A percentile compares a stretch with the other conserved stretches of the same genome.
Evolutionary conservation across 1,284 basidiomycete genomes (phyloP).

Genomic region (Lentinula novae-zelandiae): DNA sequence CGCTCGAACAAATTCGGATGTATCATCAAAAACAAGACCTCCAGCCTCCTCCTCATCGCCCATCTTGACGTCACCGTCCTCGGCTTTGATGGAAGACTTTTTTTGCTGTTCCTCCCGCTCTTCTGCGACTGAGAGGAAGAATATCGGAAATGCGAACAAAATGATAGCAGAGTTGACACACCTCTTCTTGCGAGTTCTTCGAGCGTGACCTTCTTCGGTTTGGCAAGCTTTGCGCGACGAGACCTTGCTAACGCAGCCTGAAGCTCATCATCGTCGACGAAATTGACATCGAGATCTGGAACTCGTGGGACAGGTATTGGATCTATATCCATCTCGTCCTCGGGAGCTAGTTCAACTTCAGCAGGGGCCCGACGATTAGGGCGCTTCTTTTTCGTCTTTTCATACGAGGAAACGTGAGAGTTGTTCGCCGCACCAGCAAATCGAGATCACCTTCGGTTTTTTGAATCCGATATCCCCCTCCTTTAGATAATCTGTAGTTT

Average conservation of each 20-base stretch:
- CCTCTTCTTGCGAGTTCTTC: slow-evolving; percentile 82
- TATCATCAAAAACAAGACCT: slow-evolving; percentile 91
- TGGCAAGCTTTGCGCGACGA: slow-evolving; percentile 78
- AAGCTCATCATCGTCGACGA: slow-evolving; percentile 98
- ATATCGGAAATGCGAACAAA: slow-evolving; percentile 2
- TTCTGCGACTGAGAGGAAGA: slow-evolving; percentile 56
- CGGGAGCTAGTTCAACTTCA: slow-evolving; percentile 52
- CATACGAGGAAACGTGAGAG: background rate
- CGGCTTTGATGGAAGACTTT: slow-evolving; percentile 49
- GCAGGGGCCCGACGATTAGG: slow-evolving; percentile 66
- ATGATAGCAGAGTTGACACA: slow-evolving; percentile 24
- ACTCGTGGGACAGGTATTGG: slow-evolving; percentile 57
- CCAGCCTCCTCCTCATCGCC: slow-evolving; percentile 44
- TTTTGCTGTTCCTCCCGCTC: slow-evolving; percentile 54
- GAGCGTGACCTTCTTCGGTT: slow-evolving; percentile 74
- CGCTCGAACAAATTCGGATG: slow-evolving; percentile 93
- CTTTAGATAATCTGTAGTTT: slow-evolving; percentile 84
- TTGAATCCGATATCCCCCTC: slow-evolving; percentile 94
- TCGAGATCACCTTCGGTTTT: slow-evolving; percentile 71
- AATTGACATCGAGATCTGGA: slow-evolving; percentile 78
- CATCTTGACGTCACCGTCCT: slow-evolving; percentile 40
- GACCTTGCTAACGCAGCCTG: slow-evolving; percentile 89
- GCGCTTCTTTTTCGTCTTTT: slow-evolving; percentile 87
- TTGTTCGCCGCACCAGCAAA: background rate
- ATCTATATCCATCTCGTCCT: slow-evolving; percentile 77